A percentile compares a stretch with the other conserved stretches of the same genome.
phyloP scores from a whole-genome alignment of 129 eudicot genomes.

The Smallanthus sonchifolius region DNA sequence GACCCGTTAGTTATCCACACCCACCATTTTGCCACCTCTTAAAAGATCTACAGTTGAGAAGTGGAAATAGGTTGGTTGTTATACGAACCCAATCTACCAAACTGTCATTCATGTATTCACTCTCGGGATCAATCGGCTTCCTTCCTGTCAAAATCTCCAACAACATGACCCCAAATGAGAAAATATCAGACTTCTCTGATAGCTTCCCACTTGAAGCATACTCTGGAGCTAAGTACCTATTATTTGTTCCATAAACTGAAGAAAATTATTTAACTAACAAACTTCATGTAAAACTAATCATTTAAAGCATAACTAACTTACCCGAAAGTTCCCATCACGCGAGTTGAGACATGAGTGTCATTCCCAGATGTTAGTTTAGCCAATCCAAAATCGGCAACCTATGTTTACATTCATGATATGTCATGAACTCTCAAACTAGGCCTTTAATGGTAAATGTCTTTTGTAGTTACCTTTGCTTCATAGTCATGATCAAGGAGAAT shows the following conservation, averaged over 20 bases:
- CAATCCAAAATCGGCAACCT: conserved; percentile 98
- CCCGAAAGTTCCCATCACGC: conserved; percentile 99
- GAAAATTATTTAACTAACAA: neutral
- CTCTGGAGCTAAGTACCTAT: conserved; percentile 95
- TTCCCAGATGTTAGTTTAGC: conserved; percentile 82
- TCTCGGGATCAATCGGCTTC: conserved; percentile 60
- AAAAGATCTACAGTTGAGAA: neutral
- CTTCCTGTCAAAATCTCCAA: conserved; percentile 84
- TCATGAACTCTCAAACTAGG: neutral
- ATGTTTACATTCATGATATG: conserved; percentile 10
- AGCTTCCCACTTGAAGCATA: conserved; percentile 96
- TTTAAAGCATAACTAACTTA: conserved; percentile 21
- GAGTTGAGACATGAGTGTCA: conserved; percentile 87
- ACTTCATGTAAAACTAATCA: neutral
- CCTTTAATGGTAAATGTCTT: neutral
- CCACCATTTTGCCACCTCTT: neutral
- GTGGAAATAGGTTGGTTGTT: neutral
- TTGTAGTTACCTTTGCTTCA: conserved; percentile 72
- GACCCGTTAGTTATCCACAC: neutral
- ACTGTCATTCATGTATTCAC: conserved; percentile 62
- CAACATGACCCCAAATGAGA: conserved; percentile 94
- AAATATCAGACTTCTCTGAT: conserved; percentile 86
- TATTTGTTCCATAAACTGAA: conserved; percentile 9
- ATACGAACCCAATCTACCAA: conserved; percentile 88
- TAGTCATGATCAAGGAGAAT: conserved; percentile 72